Evolutionary conservation across 345 rosid species (phyloP), one percentile per base, ranked within the genome.

Genomic region (Linum trigynum): DNA sequence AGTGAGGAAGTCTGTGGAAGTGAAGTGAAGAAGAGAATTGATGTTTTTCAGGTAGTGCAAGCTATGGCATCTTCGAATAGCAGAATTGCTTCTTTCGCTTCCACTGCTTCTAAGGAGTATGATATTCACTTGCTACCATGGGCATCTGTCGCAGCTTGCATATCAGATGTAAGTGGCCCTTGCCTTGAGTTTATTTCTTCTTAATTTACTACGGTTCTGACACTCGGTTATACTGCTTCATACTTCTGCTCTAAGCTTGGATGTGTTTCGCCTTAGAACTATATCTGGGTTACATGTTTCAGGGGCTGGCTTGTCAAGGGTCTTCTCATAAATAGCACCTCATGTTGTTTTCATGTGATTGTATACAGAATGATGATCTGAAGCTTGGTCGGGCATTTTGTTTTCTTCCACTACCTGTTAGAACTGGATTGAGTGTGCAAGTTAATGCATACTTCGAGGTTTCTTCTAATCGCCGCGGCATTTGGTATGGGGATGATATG

Each of bases 401-500:
- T 78, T 92, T 86, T 77, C 98, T 92, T 75, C 96, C 98, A 7
- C 67, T 92, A 74, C 98, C 98, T 67, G 92, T 92, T 67, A 85
- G 82, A 77, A 92, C 98, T 70, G 96, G 98, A 68, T 70, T 92
- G 79, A 76, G 75, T 35, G 95, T 89, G 69, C 96, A 92, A 75
- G 81, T 92, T 60, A 92, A 92, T 69, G 98, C 90, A 32, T 92
- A 89, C 78, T 92, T 92, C 85, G 98, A 92, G 78, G 95, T 92
- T 69, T 84, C 96, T 11, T 92, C 98, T 59, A 92, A 89, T 63
- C 98, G 98, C 58, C 96, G 98, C 55, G 96, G 96, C 72, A 92
- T 92, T 77, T 92, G 98, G 98, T 87, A 89, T 77, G 98, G 98
- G 66, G 96, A 75, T 55, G 98, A 92, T 73, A 92, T 92, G 98